Percentiles rank a stretch among this genome's conserved stretches.
These are phyloP conservation scores for Komagataella ulmi DNA, from an alignment of 805 yeast genomes.

Conservation along the genomic window DNA sequence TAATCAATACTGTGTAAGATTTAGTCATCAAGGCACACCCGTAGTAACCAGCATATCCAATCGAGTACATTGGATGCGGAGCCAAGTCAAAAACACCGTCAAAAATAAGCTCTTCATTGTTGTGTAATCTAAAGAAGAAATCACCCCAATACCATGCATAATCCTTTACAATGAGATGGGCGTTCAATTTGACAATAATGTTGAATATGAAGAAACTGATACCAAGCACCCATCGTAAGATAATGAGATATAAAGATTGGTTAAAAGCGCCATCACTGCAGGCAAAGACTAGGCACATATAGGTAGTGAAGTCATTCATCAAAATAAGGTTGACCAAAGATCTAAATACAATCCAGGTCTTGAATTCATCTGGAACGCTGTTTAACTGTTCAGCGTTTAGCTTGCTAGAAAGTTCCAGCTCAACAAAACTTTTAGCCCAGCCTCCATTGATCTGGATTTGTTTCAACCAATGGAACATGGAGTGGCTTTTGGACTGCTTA, in stretches of 20 bases:
- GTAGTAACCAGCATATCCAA: slow-evolving; percentile 79
- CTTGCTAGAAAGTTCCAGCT: slow-evolving; percentile 22
- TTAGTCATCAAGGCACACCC: slow-evolving; percentile 71
- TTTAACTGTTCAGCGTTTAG: slow-evolving; percentile 6
- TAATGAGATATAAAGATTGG: slow-evolving; percentile 29
- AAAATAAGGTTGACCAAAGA: slow-evolving; percentile 69
- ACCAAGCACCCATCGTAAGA: slow-evolving; percentile 47
- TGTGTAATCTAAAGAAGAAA: slow-evolving; percentile 67
- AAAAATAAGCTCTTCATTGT: slow-evolving; percentile 54
- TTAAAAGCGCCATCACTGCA: slow-evolving; percentile 23
- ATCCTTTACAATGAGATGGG: slow-evolving; percentile 79
- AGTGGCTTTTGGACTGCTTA: slow-evolving; percentile 47
- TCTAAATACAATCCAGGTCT: slow-evolving; percentile 72
- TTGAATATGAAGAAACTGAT: slow-evolving; percentile 51
- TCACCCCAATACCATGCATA: slow-evolving; percentile 97
- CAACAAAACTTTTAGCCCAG: slow-evolving; percentile 26
- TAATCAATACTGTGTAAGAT: slow-evolving; percentile 54
- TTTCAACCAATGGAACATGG: slow-evolving; percentile 26
- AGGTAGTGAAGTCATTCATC: slow-evolving; percentile 75
- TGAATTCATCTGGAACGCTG: slow-evolving; percentile 54
- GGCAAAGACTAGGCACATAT: slow-evolving; percentile 44
- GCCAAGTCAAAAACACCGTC: slow-evolving; percentile 86
- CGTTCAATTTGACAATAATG: slow-evolving; percentile 76
- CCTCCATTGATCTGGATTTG: slow-evolving; percentile 13
- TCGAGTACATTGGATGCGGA: slow-evolving; percentile 88